Evolutionary conservation across 2,329 filamentous ascomycete species (phyloP), one percentile per base, ranked within the genome.

Genomic region (Venturia oleaginea): DNA sequence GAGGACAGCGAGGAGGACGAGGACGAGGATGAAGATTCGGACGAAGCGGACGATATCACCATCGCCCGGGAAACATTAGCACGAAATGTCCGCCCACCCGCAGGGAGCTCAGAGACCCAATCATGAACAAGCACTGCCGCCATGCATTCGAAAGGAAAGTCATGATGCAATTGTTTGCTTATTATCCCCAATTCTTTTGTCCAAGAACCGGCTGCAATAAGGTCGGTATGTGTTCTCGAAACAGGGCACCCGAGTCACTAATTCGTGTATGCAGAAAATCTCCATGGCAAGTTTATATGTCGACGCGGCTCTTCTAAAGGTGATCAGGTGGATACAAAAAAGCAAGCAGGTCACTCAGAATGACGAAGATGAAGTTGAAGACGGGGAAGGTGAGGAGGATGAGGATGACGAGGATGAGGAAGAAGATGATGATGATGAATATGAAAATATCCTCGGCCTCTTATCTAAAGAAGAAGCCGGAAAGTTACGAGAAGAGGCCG

Each of bases 111-210:
- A 67, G 91, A 91, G 0, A 92, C 77, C 88, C 89, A 91, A 73
- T 91, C 88, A 70, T 91, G 88, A 0, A 87, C 88, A 0, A 83
- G 87, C 68, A 91, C 90, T 42, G 85, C 88, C 3, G 91, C 80
- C 82, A 91, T 84, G 74, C 83, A 0, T 92, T 90, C 71, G 87
- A 92, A 71, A 87, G 84, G 72, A 70, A 73, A 1, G 84, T 84
- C 0, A 86, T 92, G 43, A 65, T 83, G 27, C 81, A 84, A 54
- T 86, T 79, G 72, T 80, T 80, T 43, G 64, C 72, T 70, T 61
- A 62, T 37, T 75, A n/a, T n/a, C n/a, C 68, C 64, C 65, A 70
- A 62, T 77, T 83, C 0, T 78, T 82, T 62, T 92, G 89, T 71
- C 88, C 88, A 0, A 81, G 86, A 65, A 76, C 82, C 2, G 88